Evolutionary conservation across 1,284 basidiomycete genomes (phyloP), one percentile per base, ranked within the genome.

Genomic region (Vanrija sp.): DNA sequence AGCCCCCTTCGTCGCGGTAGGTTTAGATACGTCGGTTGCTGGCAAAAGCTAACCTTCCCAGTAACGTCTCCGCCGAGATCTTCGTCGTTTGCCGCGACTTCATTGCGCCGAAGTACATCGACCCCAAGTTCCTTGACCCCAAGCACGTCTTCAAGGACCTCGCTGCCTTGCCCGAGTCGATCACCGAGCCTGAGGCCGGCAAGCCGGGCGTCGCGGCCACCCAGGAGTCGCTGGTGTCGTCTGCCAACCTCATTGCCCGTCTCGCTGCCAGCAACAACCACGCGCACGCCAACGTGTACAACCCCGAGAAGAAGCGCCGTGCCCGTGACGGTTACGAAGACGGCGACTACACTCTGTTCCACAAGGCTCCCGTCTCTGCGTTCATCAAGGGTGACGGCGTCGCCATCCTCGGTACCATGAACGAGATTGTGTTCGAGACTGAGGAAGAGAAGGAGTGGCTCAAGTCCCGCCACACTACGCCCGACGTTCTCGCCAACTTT

Each of bases 51-150:
- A 19, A 49, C 27, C 16, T 19, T 5, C 3, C 18, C 58, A 92
- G 96, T 80, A 98, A 96, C 77, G 96, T 99, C 45, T 99, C 96
- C 44, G 96, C 96, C 8, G 96, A 99, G 77, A 98, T 98, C 71
- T 99, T 98, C 80, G 96, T 99, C 65, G 92, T 98, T 50, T 99
- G 96, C 77, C 87, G 87, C 61, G 90, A 92, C 56, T 99, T 92
- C 79, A 84, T 93, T 62, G 92, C 93, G 4, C 96, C 96, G 4
- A 91, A 91, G 72, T 84, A 88, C 68, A 95, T 98, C 67, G 96
- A 99, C 71, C 93, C 96, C 39, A 96, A 95, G 77, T 98, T 99
- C 78, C 85, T 99, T 61, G 95, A 98, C 71, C 91, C 96, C 10
- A 90, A 86, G 71, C 90, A 98, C 68, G 96, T 98, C 56, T 99